These are phyloP conservation scores for Penicillium arizonense DNA, from an alignment of 495 filamentous ascomycete species.

Conservation along the genomic window DNA sequence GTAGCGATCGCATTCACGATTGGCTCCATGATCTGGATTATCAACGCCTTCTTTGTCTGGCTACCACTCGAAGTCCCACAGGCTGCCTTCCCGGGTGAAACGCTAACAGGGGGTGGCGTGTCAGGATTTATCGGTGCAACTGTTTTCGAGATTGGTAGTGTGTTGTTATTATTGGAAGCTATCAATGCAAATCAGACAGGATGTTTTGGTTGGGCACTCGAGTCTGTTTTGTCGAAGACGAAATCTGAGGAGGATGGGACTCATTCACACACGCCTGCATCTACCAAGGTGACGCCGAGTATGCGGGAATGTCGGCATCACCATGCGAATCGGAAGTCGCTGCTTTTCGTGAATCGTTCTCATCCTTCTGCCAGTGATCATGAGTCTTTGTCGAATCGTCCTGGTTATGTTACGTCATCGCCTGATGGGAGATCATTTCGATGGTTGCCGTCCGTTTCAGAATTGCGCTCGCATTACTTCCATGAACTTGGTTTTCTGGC, in stretches of 20 bases:
- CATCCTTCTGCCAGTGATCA: not conserved
- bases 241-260: conserved; percentile 15
- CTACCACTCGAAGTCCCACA: conserved; percentile 55
- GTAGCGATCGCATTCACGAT: conserved; percentile 64
- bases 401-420: conserved; percentile 11
- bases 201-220: conserved; percentile 72
- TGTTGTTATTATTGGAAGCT: conserved; percentile 66
- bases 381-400: not conserved
- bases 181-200: conserved; percentile 63
- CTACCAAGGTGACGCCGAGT: conserved; percentile 25
- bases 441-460: conserved; percentile 59
- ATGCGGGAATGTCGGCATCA: conserved; percentile 49
- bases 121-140: conserved; percentile 70
- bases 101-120: conserved; percentile 53
- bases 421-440: conserved; percentile 43
- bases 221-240: conserved; percentile 44
- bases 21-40: conserved; percentile 63
- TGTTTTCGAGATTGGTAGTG: conserved; percentile 64
- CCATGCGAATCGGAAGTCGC: conserved; percentile 51
- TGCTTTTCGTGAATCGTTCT: conserved; percentile 28
- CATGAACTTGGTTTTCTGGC: conserved; percentile 69
- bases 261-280: not conserved
- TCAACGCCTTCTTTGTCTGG: conserved; percentile 69
- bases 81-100: conserved; percentile 56
- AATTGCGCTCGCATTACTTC: conserved; percentile 61